Base-by-base conservation (phyloP, 2,329 filamentous ascomycete species). In the Sphaerostilbella broomeana region DNA sequence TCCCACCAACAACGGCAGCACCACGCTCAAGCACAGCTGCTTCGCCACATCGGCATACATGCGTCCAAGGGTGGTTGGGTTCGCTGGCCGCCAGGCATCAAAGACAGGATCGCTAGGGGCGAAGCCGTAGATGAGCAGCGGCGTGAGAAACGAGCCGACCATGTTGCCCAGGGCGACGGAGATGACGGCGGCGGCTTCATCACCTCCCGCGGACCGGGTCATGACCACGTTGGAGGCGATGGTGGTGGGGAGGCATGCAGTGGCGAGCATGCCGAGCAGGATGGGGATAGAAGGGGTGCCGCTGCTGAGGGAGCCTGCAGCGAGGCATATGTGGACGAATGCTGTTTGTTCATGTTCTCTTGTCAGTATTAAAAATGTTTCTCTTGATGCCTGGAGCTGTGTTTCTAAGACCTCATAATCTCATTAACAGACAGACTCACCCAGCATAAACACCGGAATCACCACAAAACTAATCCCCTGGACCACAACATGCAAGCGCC, bases 141-240 rank as follows among this genome's bases (percentile, higher is more conserved):
- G 81, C 0, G 78, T 77, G 11, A 86, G 53, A 54, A 86, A 84
- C 0, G 81, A 73, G 2, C 81, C 82, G 1, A 79, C 62, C 8
- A 85, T 69, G 57, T 86, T 86, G 20, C 81, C 82, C 30, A 86
- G 63, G 7, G 84, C 70, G 2, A 84, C 81, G 52, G 84, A 80
- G 21, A 85, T 79, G 44, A 82, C 68, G 34, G 75, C 75, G 0
- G 77, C 74, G 3, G 75, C 75, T 43, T 79, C 75, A 48, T 86
- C 83, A 5, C 82, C 82, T 25, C 80, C 76, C 0, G 82, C 76
- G 26, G 76, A 69, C 18, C 79, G 65, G 5, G 82, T 86, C 80
- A 86, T 85, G 27, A 86, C 78, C 6, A 84, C 78, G 55, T 86
- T 86, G 31, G 77, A 84, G 6, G 79, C 74, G 51, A 86, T 82